A percentile compares a stretch with the other conserved stretches of the same genome.
Evolutionary conservation across 2,329 filamentous ascomycete genomes (phyloP).

Genomic region (Monosporascus sp.): DNA sequence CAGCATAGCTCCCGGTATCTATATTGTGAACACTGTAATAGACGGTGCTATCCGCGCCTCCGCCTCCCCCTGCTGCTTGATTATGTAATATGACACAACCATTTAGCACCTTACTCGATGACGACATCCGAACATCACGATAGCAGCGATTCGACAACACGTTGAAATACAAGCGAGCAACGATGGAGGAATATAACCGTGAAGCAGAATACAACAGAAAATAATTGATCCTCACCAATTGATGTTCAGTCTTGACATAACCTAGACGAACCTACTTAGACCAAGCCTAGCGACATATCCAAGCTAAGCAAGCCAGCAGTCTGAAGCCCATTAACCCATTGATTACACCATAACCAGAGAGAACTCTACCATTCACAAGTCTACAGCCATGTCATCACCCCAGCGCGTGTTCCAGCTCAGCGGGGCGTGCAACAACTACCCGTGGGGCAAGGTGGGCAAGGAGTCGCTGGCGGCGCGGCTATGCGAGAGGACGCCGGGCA

Average conservation of each 20-base stretch:
- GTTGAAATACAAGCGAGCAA: no score
- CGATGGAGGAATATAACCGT: no score
- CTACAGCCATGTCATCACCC: constrained; percentile 13
- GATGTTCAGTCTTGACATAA: no score
- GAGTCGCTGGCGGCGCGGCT: constrained; percentile 62
- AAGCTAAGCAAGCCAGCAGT: no score
- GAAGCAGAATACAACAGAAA: no score
- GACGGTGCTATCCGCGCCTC: no score
- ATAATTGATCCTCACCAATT: no score
- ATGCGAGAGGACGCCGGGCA: constrained; percentile 60
- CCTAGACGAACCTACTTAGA: no score
- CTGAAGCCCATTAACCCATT: not conserved
- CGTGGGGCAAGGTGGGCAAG: constrained; percentile 66
- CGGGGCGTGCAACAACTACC: constrained; percentile 53
- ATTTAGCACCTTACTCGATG: constrained; percentile 12
- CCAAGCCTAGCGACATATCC: no score
- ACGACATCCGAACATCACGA: constrained; percentile 20
- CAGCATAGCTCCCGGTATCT: no score
- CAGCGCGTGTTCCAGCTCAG: constrained; percentile 40
- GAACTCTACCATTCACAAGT: not conserved
- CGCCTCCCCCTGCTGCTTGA: no score
- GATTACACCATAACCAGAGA: not conserved
- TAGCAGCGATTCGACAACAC: not conserved
- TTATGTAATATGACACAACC: not conserved
- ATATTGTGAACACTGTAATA: no score